phyloP scores from a whole-genome alignment of 148 eudicot species.

The Camellia lanceoleosa region DNA sequence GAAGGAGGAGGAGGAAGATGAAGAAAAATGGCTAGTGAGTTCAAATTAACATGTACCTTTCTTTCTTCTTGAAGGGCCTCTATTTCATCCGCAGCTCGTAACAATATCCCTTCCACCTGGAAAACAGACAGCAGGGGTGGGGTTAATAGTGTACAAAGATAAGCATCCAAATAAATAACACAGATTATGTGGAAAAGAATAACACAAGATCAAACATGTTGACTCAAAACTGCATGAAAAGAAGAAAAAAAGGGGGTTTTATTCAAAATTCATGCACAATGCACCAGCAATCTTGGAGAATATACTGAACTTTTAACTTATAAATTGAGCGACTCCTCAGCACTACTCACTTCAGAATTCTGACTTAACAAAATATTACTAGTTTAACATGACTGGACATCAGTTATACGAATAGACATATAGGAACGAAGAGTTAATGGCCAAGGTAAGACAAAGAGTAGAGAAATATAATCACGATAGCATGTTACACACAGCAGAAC shows the following conservation, averaged over 20 bases:
- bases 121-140: not conserved
- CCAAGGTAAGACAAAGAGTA: not conserved
- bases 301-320: not conserved
- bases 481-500: not conserved
- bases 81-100: constrained; percentile 75
- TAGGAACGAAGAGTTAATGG: not conserved
- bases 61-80: constrained; percentile 91
- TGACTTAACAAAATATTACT: not conserved
- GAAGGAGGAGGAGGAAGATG: not conserved
- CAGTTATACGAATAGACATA: not conserved
- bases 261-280: not conserved
- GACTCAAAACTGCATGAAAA: not conserved
- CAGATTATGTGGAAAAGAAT: not conserved
- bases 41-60: constrained; percentile 42
- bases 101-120: constrained; percentile 82
- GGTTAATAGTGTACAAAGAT: not conserved
- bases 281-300: not conserved
- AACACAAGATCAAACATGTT: not conserved
- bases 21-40: not conserved
- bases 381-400: not conserved
- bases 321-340: not conserved
- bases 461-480: not conserved
- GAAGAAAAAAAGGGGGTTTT: not conserved
- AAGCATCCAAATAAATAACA: not conserved
- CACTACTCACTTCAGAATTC: not conserved